Evolutionary conservation across 345 rosid species (phyloP).

Genomic region (Geranium rotundifolium): DNA sequence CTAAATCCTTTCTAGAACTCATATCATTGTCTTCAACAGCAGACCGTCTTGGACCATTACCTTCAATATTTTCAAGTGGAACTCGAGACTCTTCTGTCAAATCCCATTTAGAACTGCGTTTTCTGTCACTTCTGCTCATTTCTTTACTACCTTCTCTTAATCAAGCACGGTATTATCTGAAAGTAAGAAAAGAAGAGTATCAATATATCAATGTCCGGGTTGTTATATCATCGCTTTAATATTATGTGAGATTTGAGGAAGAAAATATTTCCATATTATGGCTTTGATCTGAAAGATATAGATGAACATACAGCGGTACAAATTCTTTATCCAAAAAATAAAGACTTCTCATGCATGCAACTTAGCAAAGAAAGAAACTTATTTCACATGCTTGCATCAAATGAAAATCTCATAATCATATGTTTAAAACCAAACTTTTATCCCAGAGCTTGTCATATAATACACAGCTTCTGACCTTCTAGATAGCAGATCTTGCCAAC

Average conservation of each 20-base stretch:
- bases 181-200: not conserved
- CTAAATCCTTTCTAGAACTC: constrained; percentile 26
- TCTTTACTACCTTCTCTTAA: constrained; percentile 9
- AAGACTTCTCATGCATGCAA: no score
- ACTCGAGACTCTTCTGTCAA: constrained; percentile 43
- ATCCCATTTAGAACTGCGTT: constrained; percentile 76
- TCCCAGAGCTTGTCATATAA: no score
- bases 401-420: no score
- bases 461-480: no score
- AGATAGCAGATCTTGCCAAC: no score
- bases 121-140: constrained; percentile 57
- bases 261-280: no score
- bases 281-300: not conserved
- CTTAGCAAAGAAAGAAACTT: no score
- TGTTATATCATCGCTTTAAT: not conserved
- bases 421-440: no score
- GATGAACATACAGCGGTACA: not conserved
- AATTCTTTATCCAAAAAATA: no score
- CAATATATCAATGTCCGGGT: not conserved
- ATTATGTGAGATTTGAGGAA: not conserved
- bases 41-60: constrained; percentile 41
- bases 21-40: constrained; percentile 22
- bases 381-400: no score
- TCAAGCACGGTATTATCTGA: not conserved
- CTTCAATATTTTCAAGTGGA: constrained; percentile 26